Conservation (phyloP, 208 protist species). For the Leishmania braziliensis region DNA sequence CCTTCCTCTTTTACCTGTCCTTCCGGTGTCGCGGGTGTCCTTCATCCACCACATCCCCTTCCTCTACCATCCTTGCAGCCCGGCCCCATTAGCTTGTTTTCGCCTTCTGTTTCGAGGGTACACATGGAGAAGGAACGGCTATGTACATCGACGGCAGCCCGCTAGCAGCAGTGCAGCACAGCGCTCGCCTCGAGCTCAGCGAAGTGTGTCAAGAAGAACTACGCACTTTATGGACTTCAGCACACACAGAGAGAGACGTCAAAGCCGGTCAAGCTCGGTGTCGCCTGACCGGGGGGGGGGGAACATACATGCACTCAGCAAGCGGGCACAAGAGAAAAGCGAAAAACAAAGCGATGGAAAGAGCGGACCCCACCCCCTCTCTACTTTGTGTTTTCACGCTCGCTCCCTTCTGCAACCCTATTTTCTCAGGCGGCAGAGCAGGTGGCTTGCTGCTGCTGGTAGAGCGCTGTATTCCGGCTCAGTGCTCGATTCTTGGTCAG, state of each 20-base stretch:
- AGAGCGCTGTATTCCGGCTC: conserved; percentile 22
- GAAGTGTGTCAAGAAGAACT: neutral
- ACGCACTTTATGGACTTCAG: neutral
- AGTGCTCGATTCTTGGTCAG: conserved; percentile 60
- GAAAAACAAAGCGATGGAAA: neutral
- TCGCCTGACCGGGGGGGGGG: neutral
- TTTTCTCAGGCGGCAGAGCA: neutral
- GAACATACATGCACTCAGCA: neutral
- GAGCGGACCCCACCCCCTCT: neutral
- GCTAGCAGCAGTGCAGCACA: neutral
- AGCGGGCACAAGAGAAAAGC: neutral
- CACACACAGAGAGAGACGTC: neutral
- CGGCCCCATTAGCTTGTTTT: neutral
- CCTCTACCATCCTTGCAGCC: neutral
- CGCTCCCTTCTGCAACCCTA: neutral
- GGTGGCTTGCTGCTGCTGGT: conserved; percentile 21
- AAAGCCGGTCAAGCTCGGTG: neutral
- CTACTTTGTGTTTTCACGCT: neutral
- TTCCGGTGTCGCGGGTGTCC: neutral
- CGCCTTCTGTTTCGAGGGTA: neutral
- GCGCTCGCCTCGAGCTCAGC: neutral
- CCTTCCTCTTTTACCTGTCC: neutral
- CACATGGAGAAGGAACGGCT: neutral
- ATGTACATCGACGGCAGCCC: neutral
- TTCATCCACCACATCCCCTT: neutral